These are phyloP conservation scores for Candida xyloterini DNA, from an alignment of 805 yeast genomes.

Conservation along the genomic window DNA sequence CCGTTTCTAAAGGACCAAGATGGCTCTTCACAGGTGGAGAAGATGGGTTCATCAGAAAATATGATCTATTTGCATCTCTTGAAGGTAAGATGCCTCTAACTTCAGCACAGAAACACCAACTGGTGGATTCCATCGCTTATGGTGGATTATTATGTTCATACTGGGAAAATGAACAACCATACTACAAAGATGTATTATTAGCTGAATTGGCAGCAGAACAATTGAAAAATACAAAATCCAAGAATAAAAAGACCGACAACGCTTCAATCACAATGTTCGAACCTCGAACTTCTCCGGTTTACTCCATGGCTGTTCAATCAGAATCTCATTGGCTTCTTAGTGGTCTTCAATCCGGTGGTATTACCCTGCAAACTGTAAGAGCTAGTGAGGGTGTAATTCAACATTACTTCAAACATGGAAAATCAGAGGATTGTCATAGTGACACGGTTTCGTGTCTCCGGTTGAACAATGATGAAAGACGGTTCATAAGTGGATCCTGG, in stretches of 20 bases:
- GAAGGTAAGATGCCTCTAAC: conserved; percentile 87
- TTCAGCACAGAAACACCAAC: conserved; percentile 84
- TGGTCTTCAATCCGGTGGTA: conserved; percentile 84
- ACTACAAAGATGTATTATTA: conserved; percentile 40
- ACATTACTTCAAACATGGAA: conserved; percentile 55
- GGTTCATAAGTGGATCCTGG: conserved; percentile 85
- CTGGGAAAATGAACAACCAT: conserved; percentile 97
- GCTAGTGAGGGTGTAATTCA: conserved; percentile 78
- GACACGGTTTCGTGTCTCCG: conserved; percentile 72
- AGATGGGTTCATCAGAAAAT: conserved; percentile 90
- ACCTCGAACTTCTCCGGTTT: conserved; percentile 78
- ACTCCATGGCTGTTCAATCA: conserved; percentile 78
- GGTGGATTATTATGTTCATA: conserved; percentile 82
- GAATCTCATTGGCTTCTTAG: conserved; percentile 82
- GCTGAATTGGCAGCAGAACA: conserved; percentile 21
- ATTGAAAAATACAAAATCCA: conserved; percentile 14
- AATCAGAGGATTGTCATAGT: conserved; percentile 47
- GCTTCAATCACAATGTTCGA: conserved; percentile 39
- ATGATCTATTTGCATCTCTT: conserved; percentile 79
- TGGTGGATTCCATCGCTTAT: conserved; percentile 79
- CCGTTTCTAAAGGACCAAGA: conserved; percentile 74
- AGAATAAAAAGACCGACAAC: conserved; percentile 34
- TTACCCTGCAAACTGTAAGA: conserved; percentile 76
- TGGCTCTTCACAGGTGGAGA: conserved; percentile 94
- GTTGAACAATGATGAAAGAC: conserved; percentile 58